A percentile compares a stretch with the other conserved stretches of the same genome.
phyloP scores from a whole-genome alignment of 495 filamentous ascomycete genomes.

The Talaromyces adpressus region DNA sequence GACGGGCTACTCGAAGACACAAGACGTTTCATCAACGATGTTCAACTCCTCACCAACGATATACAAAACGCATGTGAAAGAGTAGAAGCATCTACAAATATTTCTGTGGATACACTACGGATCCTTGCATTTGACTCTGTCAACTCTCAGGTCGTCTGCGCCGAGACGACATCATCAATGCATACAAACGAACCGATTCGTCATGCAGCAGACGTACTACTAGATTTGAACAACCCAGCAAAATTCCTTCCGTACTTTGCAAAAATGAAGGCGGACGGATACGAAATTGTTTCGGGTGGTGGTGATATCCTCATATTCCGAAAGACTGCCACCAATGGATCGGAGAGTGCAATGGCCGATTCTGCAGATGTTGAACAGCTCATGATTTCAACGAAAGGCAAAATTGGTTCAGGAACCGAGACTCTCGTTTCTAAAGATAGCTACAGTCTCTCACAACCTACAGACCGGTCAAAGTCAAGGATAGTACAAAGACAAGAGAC shows the following conservation, averaged over 20 bases:
- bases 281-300: slow-evolving; percentile 64
- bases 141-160: slow-evolving; percentile 50
- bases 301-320: slow-evolving; percentile 68
- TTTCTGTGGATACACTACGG: slow-evolving; percentile 51
- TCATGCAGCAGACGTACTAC: slow-evolving; percentile 55
- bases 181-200: slow-evolving; percentile 28
- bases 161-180: slow-evolving; percentile 56
- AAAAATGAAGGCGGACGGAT: slow-evolving; percentile 58
- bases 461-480: slow-evolving; percentile 12
- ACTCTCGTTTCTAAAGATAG: slow-evolving; percentile 46
- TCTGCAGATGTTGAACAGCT: background rate
- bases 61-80: background rate
- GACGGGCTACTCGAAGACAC: background rate
- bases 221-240: slow-evolving; percentile 59
- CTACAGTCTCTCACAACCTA: slow-evolving; percentile 51
- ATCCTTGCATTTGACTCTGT: slow-evolving; percentile 66
- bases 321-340: slow-evolving; percentile 36
- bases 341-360: background rate
- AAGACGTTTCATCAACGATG: slow-evolving; percentile 2
- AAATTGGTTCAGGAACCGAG: slow-evolving; percentile 39
- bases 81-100: slow-evolving; percentile 5
- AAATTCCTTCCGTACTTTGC: slow-evolving; percentile 67
- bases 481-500: slow-evolving; percentile 52
- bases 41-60: background rate
- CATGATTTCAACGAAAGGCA: slow-evolving; percentile 19